phyloP scores from a whole-genome alignment of 1,284 basidiomycete species.

The Neolentinus lepideus region DNA sequence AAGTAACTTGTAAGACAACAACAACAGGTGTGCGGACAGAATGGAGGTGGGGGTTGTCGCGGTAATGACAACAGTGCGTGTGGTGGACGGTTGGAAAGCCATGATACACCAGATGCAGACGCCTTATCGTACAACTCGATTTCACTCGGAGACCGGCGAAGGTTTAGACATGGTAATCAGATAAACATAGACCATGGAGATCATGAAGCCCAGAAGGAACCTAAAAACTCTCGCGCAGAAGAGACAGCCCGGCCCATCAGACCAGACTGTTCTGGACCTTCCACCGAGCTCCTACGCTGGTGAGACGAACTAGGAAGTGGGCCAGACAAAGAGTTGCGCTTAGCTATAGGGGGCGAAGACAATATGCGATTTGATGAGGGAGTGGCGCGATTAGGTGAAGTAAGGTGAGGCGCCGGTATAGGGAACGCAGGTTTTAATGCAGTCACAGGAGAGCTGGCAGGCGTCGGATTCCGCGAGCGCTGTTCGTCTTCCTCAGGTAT shows the following conservation, averaged over 20 bases:
- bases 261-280: not conserved
- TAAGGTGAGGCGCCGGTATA: constrained; percentile 7
- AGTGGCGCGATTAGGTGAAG: constrained; percentile 7
- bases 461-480: constrained; percentile 32
- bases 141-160: not conserved
- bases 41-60: not conserved
- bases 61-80: not conserved
- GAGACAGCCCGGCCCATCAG: constrained; percentile 1
- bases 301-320: constrained; percentile 9
- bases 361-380: constrained; percentile 7
- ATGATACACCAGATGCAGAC: constrained; percentile 6
- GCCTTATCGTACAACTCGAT: not conserved
- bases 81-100: constrained; percentile 14
- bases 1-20: not conserved
- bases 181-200: not conserved
- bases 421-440: constrained; percentile 21
- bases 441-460: constrained; percentile 40
- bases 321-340: not conserved
- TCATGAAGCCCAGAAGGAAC: not conserved
- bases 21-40: not conserved
- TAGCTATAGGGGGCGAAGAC: not conserved
- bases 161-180: not conserved
- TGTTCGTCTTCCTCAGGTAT: constrained; percentile 32
- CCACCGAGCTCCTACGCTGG: not conserved
- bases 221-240: not conserved